Base-by-base conservation (phyloP, 2,329 filamentous ascomycete species). In the Monosporascus sp. region DNA sequence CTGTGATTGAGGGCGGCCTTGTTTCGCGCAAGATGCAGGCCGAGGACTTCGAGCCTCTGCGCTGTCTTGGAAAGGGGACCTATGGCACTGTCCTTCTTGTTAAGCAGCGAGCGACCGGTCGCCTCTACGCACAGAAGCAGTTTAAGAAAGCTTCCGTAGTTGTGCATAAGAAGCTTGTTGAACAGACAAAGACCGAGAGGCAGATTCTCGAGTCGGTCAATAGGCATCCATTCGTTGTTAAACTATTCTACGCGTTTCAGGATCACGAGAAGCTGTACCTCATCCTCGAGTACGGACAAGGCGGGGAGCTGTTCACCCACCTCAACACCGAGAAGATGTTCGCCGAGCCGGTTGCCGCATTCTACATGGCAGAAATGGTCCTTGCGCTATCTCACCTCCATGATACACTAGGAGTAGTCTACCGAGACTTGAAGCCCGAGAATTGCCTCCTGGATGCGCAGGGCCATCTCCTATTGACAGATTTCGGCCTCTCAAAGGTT, bases 281-380 rank as follows among this genome's bases (percentile, higher is more conserved):
- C 46, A 97, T 99, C 61, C 83, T 99, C 24, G 93, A 99, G 73
- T 99, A 99, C 70, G 94, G 94, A 5, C 90, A 96, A 70, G 95
- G 95, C 38, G 94, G 95, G 53, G 95, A 99, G 73, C 80, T 99
- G 6, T 99, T 99, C 69, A 91, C 90, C n/a, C 93, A 97, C 66
- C 80, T 99, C 26, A 90, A 86, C 55, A 88, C 91, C 60, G 92
- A 97, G 70, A 90, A 91, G 70, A 97, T 97, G 90, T 97, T 99
- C 62, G 81, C 88, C 16, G 93, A 97, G 73, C 81, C 89, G 17
- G 88, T 88, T 2, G 89, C 93, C 0, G 90, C 92, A 1, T 99
- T 97, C 72, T 99, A 99, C 80, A 96, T 97, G 90, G 95, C 91
- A 0, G 92, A 99, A 74, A 95, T 99, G 85, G 85, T 96, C 5